Evolutionary conservation across 768 basidiomycete genomes (phyloP).

Genomic region (Sutorius australiensis): DNA sequence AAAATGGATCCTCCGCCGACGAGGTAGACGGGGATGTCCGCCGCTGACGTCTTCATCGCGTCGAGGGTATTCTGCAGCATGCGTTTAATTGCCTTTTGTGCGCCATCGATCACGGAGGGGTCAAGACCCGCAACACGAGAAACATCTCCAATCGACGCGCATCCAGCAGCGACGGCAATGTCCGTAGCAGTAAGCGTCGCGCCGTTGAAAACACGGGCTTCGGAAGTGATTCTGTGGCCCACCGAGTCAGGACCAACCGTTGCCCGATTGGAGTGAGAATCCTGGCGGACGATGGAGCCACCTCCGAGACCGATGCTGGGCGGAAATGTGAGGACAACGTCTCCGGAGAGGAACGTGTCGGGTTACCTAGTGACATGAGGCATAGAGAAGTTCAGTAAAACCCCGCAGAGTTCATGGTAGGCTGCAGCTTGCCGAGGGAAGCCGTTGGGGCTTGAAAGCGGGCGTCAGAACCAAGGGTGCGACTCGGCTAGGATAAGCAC

Average conservation of each 20-base stretch:
- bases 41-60: conserved; percentile 60
- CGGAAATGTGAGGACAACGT: not conserved
- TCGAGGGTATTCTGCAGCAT: conserved; percentile 50
- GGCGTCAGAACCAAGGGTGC: conserved; percentile 9
- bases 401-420: conserved; percentile 57
- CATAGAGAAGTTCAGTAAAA: conserved; percentile 59
- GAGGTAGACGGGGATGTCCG: conserved; percentile 53
- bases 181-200: conserved; percentile 58
- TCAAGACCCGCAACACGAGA: conserved; percentile 23
- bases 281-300: conserved; percentile 48
- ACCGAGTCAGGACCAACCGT: conserved; percentile 65
- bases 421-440: conserved; percentile 64
- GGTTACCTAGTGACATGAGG: conserved; percentile 45
- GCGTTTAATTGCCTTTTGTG: conserved; percentile 39
- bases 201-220: conserved; percentile 56
- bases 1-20: conserved; percentile 67
- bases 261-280: conserved; percentile 35
- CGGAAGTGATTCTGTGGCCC: conserved; percentile 48
- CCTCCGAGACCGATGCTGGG: conserved; percentile 59
- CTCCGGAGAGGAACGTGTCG: conserved; percentile 1
- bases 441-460: conserved; percentile 40
- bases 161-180: conserved; percentile 43
- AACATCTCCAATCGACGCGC: conserved; percentile 29
- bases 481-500: conserved; percentile 9
- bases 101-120: conserved; percentile 29